Percentiles rank a stretch among this genome's conserved stretches.
Conservation (phyloP, 2,329 filamentous ascomycete species). For the Aureobasidium namibiae region DNA sequence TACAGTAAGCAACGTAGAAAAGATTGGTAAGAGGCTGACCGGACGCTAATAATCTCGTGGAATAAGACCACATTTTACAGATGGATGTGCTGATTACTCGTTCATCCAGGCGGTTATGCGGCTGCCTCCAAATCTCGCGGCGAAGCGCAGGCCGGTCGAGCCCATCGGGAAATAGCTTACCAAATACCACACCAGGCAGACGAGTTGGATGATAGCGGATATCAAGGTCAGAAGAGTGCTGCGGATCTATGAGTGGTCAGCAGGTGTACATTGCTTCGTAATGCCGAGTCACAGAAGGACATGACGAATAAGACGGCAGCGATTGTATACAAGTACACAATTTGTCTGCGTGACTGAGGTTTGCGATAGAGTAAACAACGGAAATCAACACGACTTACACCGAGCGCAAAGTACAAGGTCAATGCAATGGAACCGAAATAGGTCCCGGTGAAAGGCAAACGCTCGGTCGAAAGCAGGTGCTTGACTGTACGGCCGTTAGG, state of each 20-base stretch:
- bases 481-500: conserved; percentile 38
- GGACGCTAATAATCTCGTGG: background rate
- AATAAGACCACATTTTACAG: background rate
- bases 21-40: conserved; percentile 8
- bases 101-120: conserved; percentile 84
- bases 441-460: conserved; percentile 84
- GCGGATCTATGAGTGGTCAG: conserved; percentile 56
- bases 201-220: conserved; percentile 74
- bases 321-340: background rate
- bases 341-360: conserved; percentile 3
- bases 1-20: background rate
- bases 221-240: conserved; percentile 79
- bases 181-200: conserved; percentile 81
- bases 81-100: conserved; percentile 43
- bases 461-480: conserved; percentile 75
- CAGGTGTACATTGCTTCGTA: conserved; percentile 13
- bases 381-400: conserved; percentile 54
- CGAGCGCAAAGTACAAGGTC: conserved; percentile 85
- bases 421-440: conserved; percentile 90
- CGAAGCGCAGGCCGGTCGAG: conserved; percentile 75
- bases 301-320: background rate
- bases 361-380: conserved; percentile 10
- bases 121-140: conserved; percentile 75
- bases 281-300: background rate
- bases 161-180: conserved; percentile 99